phyloP scores from a whole-genome alignment of 192 early-diverging fungal species.

The Backusella parvicylindrica region DNA sequence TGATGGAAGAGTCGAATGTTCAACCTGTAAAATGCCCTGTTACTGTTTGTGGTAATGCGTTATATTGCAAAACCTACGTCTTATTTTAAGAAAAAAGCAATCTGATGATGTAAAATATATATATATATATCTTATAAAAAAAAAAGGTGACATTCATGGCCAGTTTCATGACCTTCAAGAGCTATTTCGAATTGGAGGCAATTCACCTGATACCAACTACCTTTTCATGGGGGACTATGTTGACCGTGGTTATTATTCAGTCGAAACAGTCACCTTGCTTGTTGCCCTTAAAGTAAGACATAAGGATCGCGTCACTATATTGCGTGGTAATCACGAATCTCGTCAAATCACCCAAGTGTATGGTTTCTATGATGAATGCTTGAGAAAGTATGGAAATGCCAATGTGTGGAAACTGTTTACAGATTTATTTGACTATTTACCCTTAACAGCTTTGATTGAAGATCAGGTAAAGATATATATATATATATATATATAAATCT shows the following conservation, averaged over 20 bases:
- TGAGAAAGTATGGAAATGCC: slow-evolving; percentile 97
- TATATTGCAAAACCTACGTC: background rate
- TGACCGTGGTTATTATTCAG: slow-evolving; percentile 97
- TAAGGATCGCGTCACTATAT: slow-evolving; percentile 88
- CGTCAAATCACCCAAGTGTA: slow-evolving; percentile 99
- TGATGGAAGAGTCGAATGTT: slow-evolving; percentile 96
- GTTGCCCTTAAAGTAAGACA: slow-evolving; percentile 93
- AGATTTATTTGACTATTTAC: slow-evolving; percentile 96
- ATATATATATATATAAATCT: slow-evolving; percentile 27
- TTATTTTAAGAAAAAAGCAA: background rate
- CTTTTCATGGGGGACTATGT: slow-evolving; percentile 99
- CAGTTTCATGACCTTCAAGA: slow-evolving; percentile 98
- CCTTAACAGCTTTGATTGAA: slow-evolving; percentile 94
- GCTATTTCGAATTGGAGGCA: slow-evolving; percentile 95
- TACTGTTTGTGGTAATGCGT: slow-evolving; percentile 80
- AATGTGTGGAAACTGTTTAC: slow-evolving; percentile 99
- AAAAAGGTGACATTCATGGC: slow-evolving; percentile 86
- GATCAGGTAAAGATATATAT: slow-evolving; percentile 54
- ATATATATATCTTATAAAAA: too few species aligned
- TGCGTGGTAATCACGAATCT: slow-evolving; percentile 98
- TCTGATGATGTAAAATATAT: too few species aligned
- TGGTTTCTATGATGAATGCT: slow-evolving; percentile 98
- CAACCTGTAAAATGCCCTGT: slow-evolving; percentile 95
- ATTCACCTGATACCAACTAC: slow-evolving; percentile 96
- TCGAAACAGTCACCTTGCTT: slow-evolving; percentile 95